Percentiles rank a stretch among this genome's conserved stretches.
Conservation (phyloP, 2,329 filamentous ascomycete genomes). For the Cytospora mali region DNA sequence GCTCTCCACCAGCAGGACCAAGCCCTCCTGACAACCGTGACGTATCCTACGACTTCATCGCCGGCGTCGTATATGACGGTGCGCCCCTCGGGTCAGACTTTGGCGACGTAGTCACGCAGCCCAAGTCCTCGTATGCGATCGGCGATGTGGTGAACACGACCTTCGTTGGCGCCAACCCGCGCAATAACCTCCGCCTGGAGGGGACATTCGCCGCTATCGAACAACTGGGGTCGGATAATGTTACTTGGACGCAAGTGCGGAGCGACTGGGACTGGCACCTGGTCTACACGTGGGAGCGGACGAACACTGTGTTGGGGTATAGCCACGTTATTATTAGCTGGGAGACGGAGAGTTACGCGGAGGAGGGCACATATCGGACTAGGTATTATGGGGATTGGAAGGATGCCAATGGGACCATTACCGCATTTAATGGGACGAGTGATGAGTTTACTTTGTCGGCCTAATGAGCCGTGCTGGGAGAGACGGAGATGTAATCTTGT, state of each 20-base stretch:
- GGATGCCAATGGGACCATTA: conserved; percentile 62
- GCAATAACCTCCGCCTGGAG: conserved; percentile 81
- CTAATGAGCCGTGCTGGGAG: not conserved
- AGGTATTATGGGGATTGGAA: conserved; percentile 83
- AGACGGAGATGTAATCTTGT: not conserved
- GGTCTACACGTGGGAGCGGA: conserved; percentile 77
- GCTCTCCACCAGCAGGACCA: conserved; percentile 55
- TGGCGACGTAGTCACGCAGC: conserved; percentile 64
- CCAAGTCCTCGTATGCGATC: conserved; percentile 51
- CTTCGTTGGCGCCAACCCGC: conserved; percentile 85
- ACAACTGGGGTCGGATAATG: conserved; percentile 45
- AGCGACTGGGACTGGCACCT: conserved; percentile 82
- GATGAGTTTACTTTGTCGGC: conserved; percentile 34
- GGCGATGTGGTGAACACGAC: conserved; percentile 65
- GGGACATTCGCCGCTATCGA: conserved; percentile 79
- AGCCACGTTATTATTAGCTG: conserved; percentile 77
- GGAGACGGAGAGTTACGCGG: conserved; percentile 67
- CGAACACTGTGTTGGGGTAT: conserved; percentile 68
- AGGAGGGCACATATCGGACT: conserved; percentile 70
- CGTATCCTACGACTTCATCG: conserved; percentile 77
- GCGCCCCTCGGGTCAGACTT: conserved; percentile 67
- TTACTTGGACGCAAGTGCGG: conserved; percentile 66
- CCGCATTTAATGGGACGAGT: conserved; percentile 55
- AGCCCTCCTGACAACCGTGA: conserved; percentile 78
- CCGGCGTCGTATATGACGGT: conserved; percentile 74